A percentile compares a stretch with the other conserved stretches of the same genome.
Conservation (phyloP, 2,329 filamentous ascomycete species). For the Trichophyton mentagrophytes region DNA sequence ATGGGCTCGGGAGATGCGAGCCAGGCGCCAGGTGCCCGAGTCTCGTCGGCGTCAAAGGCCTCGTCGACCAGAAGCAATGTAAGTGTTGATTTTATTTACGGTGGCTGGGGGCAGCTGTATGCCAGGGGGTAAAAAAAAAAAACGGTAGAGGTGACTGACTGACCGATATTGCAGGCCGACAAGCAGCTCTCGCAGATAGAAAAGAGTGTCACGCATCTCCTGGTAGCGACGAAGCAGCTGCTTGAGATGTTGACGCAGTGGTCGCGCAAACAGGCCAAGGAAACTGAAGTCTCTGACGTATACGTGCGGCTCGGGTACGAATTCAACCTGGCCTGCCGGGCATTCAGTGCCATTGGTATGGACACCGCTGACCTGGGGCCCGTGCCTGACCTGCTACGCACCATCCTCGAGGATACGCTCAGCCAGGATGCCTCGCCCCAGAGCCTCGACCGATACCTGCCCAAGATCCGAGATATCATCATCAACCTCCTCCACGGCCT, state of each 20-base stretch:
- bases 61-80: conserved; percentile 44
- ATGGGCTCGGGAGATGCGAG: conserved; percentile 15
- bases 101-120: not conserved
- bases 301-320: conserved; percentile 96
- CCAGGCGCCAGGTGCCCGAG: conserved; percentile 44
- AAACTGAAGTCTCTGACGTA: conserved; percentile 92
- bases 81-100: conserved; percentile 14
- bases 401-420: conserved; percentile 86
- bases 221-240: conserved; percentile 94
- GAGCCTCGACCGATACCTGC: conserved; percentile 85
- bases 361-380: conserved; percentile 90
- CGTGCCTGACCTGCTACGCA: conserved; percentile 78
- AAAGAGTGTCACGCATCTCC: conserved; percentile 93
- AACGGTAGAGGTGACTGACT: not conserved
- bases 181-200: conserved; percentile 89
- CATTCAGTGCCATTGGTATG: conserved; percentile 92
- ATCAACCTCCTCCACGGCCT: conserved; percentile 92
- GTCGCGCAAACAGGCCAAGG: conserved; percentile 83
- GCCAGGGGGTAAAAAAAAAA: too few relatives aligned
- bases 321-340: conserved; percentile 96
- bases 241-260: conserved; percentile 95
- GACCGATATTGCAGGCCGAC: conserved; percentile 41
- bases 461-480: conserved; percentile 93
- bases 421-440: conserved; percentile 92
- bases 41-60: conserved; percentile 56